Base-by-base conservation (phyloP, 495 filamentous ascomycete genomes). In the Parathielavia hyrcaniae region DNA sequence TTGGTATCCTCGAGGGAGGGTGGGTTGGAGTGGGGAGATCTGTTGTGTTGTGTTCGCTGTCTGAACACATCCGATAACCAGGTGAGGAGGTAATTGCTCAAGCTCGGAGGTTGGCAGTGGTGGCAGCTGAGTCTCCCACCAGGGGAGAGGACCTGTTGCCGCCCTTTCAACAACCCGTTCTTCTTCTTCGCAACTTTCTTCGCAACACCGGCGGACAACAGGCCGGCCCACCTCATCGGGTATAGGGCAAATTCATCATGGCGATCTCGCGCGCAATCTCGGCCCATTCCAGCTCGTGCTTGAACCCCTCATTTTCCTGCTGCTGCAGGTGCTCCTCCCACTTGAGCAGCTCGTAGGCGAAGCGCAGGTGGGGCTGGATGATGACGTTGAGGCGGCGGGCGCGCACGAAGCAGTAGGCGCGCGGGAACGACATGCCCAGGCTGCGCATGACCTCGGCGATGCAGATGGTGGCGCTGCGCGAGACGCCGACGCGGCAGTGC, bases 361-460 rank as follows among this genome's bases (percentile, higher is more conserved):
- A 85, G 10, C 81, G 65, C 17, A 83, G 72, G 65, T 83, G 82
- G 19, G 79, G 81, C 66, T 84, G 81, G 58, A 83, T 83, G 58
- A 86, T 85, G 57, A 85, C 81, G 57, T 83, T 83, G 19, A 98
- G 80, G 32, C 93, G 81, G 39, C 93, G 81, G 39, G 93, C 93
- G 2, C 93, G 86, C 26, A 98, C 93, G 72, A 89, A 98, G 70
- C 93, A 98, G 70, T 98, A 98, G 47, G 93, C 93, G 46, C 89
- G 80, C 16, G 93, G 90, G 67, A 97, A 96, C 4, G 90, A 93
- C 48, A 97, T 74, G 30, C 82, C 76, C 32, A 86, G 67, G 8
- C 84, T 76, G 13, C 85, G 81, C 93, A 98, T 98, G 20, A 97
- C 92, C 72, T 97, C 91, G 35, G 93, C 93, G 65, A 98, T 97